These are phyloP conservation scores for Asterochloris erici DNA, from an alignment of 139 green algal species.

Conservation along the genomic window DNA sequence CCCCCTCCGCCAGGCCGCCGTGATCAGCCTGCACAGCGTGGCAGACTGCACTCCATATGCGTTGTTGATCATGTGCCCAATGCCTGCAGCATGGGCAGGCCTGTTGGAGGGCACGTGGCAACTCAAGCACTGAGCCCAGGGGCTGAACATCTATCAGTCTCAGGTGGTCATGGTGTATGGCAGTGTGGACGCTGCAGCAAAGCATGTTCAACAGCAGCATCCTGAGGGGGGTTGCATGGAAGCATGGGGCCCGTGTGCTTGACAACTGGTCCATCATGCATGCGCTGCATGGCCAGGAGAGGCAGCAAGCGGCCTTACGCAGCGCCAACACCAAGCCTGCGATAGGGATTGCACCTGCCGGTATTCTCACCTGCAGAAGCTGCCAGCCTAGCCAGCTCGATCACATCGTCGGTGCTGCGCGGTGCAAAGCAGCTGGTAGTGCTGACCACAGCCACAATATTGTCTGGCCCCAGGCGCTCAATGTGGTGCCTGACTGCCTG, in stretches of 20 bases:
- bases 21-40: constrained; percentile 35
- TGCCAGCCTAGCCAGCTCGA: constrained; percentile 70
- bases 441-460: constrained; percentile 69
- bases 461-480: constrained; percentile 30
- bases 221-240: too few relatives aligned
- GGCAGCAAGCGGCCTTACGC: neutral
- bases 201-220: too few relatives aligned
- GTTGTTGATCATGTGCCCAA: constrained; percentile 97
- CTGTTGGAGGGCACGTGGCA: constrained; percentile 31
- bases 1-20: constrained; percentile 53
- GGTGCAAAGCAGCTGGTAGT: constrained; percentile 97
- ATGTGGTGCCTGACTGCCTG: constrained; percentile 41
- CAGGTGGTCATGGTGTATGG: too few relatives aligned
- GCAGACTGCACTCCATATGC: constrained; percentile 92
- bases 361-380: neutral
- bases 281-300: neutral
- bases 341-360: neutral
- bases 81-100: constrained; percentile 2
- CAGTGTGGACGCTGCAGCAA: too few relatives aligned
- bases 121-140: too few relatives aligned
- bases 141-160: too few relatives aligned
- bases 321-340: neutral
- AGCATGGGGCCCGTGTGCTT: too few relatives aligned
- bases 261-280: too few relatives aligned
- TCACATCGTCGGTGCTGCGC: constrained; percentile 60